A percentile compares a stretch with the other conserved stretches of the same genome.
These are phyloP conservation scores for Lentinula guzmanii DNA, from an alignment of 768 basidiomycete genomes.

Conservation along the genomic window DNA sequence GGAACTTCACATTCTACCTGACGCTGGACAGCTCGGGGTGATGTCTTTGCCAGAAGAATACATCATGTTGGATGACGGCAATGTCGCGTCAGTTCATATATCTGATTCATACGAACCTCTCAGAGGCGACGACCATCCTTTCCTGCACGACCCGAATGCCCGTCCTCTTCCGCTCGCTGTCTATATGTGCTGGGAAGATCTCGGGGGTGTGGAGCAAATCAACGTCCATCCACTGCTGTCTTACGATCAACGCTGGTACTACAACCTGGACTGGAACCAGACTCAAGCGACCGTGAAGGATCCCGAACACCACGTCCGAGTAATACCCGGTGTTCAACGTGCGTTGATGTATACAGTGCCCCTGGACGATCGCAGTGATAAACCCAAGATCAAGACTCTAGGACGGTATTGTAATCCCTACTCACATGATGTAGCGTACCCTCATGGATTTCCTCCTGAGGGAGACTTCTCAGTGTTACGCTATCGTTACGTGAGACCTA, in stretches of 20 bases:
- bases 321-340: slow-evolving; percentile 38
- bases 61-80: slow-evolving; percentile 17
- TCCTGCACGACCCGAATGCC: slow-evolving; percentile 15
- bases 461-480: slow-evolving; percentile 14
- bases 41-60: slow-evolving; percentile 9
- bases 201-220: slow-evolving; percentile 27
- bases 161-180: slow-evolving; percentile 35
- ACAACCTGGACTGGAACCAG: slow-evolving; percentile 19
- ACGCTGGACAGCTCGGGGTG: slow-evolving; percentile 6
- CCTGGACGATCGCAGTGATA: slow-evolving; percentile 22
- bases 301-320: slow-evolving; percentile 20
- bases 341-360: slow-evolving; percentile 34
- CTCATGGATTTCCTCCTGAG: slow-evolving; percentile 11
- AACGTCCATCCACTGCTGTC: slow-evolving; percentile 23
- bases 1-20: slow-evolving; percentile 8
- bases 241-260: slow-evolving; percentile 9
- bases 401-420: slow-evolving; percentile 11
- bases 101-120: slow-evolving; percentile 32
- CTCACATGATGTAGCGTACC: neutral
- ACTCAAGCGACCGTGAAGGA: slow-evolving; percentile 20
- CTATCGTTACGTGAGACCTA: slow-evolving; percentile 14
- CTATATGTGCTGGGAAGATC: slow-evolving; percentile 21
- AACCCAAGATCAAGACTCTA: slow-evolving; percentile 15
- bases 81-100: slow-evolving; percentile 22
- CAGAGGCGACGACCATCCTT: slow-evolving; percentile 22